Evolutionary conservation across 1,139 yeast genomes (phyloP), one percentile per base, ranked within the genome.

Genomic region (Hyphopichia pseudoburtonii): DNA sequence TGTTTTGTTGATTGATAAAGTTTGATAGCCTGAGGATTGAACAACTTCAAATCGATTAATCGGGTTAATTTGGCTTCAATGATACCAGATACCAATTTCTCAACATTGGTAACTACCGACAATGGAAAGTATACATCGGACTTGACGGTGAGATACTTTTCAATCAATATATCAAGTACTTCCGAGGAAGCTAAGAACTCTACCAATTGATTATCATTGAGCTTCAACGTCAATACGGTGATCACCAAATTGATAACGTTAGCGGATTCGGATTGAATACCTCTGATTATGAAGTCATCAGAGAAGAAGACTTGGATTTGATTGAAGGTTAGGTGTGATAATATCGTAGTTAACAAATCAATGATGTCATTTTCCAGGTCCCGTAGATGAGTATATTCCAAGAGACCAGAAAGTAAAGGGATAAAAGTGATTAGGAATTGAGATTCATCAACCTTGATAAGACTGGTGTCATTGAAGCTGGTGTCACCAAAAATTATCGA

Each of bases 321-420:
- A 9, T 26, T 22, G 37, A 50, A 53, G 4, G 42, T 24, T 9
- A 47, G 23, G 14, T 31, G 30, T 9, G 35, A 15, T 18, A 53
- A 26, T 11, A 53, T 33, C 3, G 38, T 25, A n/a, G 42, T 42
- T n/a, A 52, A 40, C 15, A 53, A 43, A 5, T 35, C 43, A 17
- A 44, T 33, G 2, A 46, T 36, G 6, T 22, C 32, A 10, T 30
- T 22, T 7, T 41, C 30, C 1, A 47, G 47, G 30, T 50, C 55
- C 12, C 41, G 21, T 18, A 27, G 27, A 35, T 41, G 32, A 5
- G 35, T 25, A 26, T 15, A 19, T 12, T 34, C 36, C 11, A 34
- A 14, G 8, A 34, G 24, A 8, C 29, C n/a, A 7, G 36, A 19
- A 4, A 34, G 21, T 10, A 34, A 17, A 4, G 36, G 33, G 11